Conservation (phyloP, 2,329 filamentous ascomycete genomes). For the Akanthomyces lecanii region DNA sequence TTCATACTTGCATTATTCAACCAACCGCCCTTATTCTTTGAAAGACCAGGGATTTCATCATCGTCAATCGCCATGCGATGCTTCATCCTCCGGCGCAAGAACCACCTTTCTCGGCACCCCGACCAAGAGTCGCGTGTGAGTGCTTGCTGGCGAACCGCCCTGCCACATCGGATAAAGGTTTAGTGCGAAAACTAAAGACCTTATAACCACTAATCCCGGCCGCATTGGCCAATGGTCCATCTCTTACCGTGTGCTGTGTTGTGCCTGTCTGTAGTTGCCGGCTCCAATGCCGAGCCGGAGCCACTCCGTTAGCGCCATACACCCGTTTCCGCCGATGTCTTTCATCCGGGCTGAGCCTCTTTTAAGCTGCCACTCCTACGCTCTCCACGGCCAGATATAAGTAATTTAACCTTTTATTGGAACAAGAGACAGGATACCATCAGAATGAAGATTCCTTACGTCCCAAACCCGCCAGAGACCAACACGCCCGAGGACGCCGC, state of each 20-base stretch:
- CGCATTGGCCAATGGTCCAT: neutral
- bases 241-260: neutral
- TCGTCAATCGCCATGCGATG: too few species aligned
- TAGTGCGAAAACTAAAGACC: too few species aligned
- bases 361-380: neutral
- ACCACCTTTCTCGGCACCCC: neutral
- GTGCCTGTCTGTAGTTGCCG: neutral
- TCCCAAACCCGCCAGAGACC: conserved; percentile 47
- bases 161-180: neutral
- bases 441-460: conserved; percentile 65
- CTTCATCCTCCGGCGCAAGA: neutral
- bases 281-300: conserved; percentile 11
- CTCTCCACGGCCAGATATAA: too few species aligned
- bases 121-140: neutral
- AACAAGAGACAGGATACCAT: neutral
- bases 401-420: neutral
- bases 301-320: neutral
- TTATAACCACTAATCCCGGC: too few species aligned
- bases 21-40: too few species aligned
- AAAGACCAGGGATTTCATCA: too few species aligned
- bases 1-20: too few species aligned
- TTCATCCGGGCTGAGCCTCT: neutral
- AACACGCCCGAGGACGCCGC: conserved; percentile 44
- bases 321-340: neutral
- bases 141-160: neutral